These are phyloP conservation scores for Annulohypoxylon truncatum DNA, from an alignment of 2,329 filamentous ascomycete genomes.

Conservation along the genomic window DNA sequence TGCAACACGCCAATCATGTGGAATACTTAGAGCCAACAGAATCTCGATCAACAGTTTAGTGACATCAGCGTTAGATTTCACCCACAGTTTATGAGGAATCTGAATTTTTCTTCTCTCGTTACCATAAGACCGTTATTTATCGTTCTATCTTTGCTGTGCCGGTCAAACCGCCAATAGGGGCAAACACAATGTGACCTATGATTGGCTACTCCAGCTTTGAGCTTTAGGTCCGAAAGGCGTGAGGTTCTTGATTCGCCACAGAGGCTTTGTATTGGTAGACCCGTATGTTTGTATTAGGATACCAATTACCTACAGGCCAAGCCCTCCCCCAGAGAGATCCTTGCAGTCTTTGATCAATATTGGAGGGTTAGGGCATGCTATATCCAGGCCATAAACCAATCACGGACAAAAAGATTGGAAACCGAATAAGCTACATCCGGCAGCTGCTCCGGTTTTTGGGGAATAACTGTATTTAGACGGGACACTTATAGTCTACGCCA, in stretches of 20 bases:
- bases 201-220: conserved; percentile 16
- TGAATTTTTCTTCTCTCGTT: background rate
- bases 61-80: conserved; percentile 29
- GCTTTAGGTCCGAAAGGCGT: conserved; percentile 6
- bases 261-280: conserved; percentile 2
- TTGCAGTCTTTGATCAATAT: conserved; percentile 1
- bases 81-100: conserved; percentile 1
- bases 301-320: background rate
- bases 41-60: conserved; percentile 11
- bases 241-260: background rate
- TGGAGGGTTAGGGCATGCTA: background rate
- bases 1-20: background rate
- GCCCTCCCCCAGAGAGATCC: background rate
- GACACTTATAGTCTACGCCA: conserved; percentile 18
- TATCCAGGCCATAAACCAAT: background rate
- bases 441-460: background rate
- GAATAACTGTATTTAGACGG: conserved; percentile 6
- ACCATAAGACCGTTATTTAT: background rate
- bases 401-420: background rate
- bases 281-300: conserved; percentile 1
- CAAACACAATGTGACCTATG: background rate
- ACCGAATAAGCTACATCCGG: no score
- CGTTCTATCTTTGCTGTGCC: background rate
- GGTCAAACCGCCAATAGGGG: conserved; percentile 5
- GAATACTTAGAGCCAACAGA: conserved; percentile 7